A percentile compares a stretch with the other conserved stretches of the same genome.
Evolutionary conservation across 768 basidiomycete species (phyloP).

Genomic region (Boletus rex-veris): DNA sequence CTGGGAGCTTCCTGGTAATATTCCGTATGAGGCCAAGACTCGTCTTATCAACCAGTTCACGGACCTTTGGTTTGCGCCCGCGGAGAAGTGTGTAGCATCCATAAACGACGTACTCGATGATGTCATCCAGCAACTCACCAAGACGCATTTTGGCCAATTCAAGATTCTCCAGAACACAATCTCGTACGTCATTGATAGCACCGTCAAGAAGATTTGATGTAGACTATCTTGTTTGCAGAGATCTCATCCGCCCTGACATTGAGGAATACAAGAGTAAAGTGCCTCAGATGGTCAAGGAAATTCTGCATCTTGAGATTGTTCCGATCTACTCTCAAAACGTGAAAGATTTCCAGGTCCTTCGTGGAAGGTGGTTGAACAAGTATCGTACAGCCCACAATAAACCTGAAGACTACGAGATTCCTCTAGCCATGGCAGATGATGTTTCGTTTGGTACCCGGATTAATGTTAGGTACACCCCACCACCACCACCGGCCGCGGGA

Average conservation of each 20-base stretch:
- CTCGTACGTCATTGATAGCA: constrained; percentile 27
- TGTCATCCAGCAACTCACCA: constrained; percentile 27
- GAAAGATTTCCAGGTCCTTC: constrained; percentile 19
- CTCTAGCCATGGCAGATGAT: too few relatives aligned
- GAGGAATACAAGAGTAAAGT: constrained; percentile 26
- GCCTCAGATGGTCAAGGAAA: constrained; percentile 27
- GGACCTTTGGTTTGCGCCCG: constrained; percentile 36
- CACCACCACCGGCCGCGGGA: background rate
- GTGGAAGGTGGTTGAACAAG: constrained; percentile 23
- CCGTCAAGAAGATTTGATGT: background rate
- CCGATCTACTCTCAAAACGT: constrained; percentile 40
- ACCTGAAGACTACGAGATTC: background rate
- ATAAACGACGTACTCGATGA: constrained; percentile 32
- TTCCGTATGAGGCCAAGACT: constrained; percentile 40
- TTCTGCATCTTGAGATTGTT: constrained; percentile 36
- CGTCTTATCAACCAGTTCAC: constrained; percentile 36
- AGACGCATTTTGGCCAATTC: constrained; percentile 41
- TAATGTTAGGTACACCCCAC: too few relatives aligned
- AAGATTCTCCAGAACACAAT: constrained; percentile 32
- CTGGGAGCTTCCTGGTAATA: constrained; percentile 42
- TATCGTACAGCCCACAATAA: constrained; percentile 19
- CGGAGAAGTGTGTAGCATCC: constrained; percentile 32
- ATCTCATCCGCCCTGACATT: constrained; percentile 26
- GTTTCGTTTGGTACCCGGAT: too few relatives aligned
- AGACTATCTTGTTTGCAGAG: constrained; percentile 18